phyloP scores from a whole-genome alignment of 768 basidiomycete species.

The Hypholoma fasciculare region DNA sequence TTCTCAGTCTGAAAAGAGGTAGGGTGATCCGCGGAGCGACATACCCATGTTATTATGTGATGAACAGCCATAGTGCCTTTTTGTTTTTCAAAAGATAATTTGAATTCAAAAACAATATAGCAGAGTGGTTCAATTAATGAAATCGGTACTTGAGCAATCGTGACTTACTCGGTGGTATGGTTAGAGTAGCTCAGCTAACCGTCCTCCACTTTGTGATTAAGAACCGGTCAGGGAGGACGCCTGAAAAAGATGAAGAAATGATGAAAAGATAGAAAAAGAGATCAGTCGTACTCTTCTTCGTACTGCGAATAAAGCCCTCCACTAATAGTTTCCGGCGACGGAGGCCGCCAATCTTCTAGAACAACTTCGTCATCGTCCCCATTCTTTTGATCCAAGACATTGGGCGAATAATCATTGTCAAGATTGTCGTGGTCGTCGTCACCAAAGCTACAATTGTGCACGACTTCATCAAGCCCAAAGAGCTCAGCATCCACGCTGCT shows the following conservation, averaged over 20 bases:
- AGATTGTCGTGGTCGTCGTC: neutral
- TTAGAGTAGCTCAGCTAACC: no score
- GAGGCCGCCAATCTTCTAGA: slow-evolving; percentile 47
- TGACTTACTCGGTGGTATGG: no score
- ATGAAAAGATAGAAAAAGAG: slow-evolving; percentile 2
- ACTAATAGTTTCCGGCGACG: slow-evolving; percentile 27
- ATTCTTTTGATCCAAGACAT: neutral
- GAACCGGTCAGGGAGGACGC: slow-evolving; percentile 21
- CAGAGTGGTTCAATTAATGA: no score
- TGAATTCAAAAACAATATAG: no score
- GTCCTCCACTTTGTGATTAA: no score
- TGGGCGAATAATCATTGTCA: neutral
- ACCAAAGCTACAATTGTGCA: slow-evolving; percentile 10
- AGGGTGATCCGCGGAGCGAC: no score
- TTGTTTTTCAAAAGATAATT: no score
- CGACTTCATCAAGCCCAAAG: slow-evolving; percentile 13
- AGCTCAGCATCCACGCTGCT: slow-evolving; percentile 15
- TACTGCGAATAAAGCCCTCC: slow-evolving; percentile 25
- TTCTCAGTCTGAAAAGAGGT: no score
- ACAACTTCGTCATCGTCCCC: slow-evolving; percentile 31
- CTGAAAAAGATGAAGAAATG: slow-evolving; percentile 20
- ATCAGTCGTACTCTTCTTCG: slow-evolving; percentile 41
- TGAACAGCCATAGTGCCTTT: no score
- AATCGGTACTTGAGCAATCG: no score
- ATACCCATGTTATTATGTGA: no score